These are phyloP conservation scores for Marchantia polymorpha DNA, from an alignment of 225 moss, liverwort and hornwort species.

Conservation along the genomic window DNA sequence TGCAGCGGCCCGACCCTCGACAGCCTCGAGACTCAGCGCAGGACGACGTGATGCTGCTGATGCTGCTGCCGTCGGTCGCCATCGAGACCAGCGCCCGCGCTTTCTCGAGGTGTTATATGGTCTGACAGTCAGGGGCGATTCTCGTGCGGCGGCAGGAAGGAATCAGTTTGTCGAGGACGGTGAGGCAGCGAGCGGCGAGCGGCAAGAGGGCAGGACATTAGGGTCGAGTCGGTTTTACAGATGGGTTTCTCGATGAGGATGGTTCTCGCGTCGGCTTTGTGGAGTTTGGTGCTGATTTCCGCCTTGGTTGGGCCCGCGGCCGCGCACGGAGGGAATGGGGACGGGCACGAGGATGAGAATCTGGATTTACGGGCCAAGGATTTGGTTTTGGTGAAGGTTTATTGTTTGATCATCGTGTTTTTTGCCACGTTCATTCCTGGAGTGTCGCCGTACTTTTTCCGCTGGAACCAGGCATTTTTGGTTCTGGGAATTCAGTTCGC, in stretches of 20 bases:
- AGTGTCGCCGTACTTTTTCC: conserved; percentile 61
- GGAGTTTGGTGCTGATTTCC: not conserved
- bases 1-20: too few species aligned
- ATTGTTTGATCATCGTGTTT: conserved; percentile 67
- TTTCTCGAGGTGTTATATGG: too few species aligned
- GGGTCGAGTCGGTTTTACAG: too few species aligned
- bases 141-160: too few species aligned
- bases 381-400: conserved; percentile 58
- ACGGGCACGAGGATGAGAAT: not conserved
- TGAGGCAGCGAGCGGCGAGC: not conserved
- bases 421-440: conserved; percentile 67
- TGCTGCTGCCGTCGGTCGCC: too few species aligned
- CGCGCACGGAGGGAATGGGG: conserved; percentile 12
- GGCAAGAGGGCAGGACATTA: too few species aligned
- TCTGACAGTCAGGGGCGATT: too few species aligned
- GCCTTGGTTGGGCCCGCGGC: not conserved
- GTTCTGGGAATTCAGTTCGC: conserved; percentile 87
- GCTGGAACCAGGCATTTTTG: conserved; percentile 73
- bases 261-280: not conserved
- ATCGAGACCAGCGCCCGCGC: too few species aligned
- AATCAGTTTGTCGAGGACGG: not conserved
- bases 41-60: too few species aligned
- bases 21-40: too few species aligned
- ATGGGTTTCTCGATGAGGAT: not conserved
- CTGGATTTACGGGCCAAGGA: conserved; percentile 21